phyloP scores from a whole-genome alignment of 352 stramenopile species.

The Pythium sukuiense region DNA sequence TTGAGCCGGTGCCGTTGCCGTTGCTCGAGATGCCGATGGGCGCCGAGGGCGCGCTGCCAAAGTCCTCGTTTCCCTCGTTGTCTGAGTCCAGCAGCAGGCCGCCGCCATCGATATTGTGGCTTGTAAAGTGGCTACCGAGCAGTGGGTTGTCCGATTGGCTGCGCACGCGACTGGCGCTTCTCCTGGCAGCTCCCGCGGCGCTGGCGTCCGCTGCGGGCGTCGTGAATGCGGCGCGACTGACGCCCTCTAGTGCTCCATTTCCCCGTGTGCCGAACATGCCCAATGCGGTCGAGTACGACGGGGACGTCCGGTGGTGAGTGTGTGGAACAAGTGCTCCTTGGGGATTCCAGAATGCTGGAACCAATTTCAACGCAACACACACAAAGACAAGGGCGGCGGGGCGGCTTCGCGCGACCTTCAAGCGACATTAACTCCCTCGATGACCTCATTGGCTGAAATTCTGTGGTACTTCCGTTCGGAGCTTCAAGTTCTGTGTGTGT shows the following conservation, averaged over 20 bases:
- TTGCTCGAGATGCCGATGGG: conserved; percentile 11
- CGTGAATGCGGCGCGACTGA: no score
- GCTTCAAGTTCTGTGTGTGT: conserved; percentile 23
- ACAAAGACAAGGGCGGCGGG: conserved; percentile 27
- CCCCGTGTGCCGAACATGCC: conserved; percentile 20
- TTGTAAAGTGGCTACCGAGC: neutral
- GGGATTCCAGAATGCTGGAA: conserved; percentile 5
- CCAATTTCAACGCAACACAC: conserved; percentile 14
- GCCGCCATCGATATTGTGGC: neutral
- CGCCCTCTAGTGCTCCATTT: neutral
- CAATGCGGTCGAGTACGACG: conserved; percentile 1
- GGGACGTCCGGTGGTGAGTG: neutral
- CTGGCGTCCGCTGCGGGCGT: neutral
- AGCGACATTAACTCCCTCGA: neutral
- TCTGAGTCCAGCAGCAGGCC: conserved; percentile 23
- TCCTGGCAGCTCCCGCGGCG: conserved; percentile 5
- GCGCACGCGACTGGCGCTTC: conserved; percentile 11
- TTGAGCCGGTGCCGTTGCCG: neutral
- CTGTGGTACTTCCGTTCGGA: neutral
- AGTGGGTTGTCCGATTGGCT: conserved; percentile 30
- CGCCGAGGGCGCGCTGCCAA: conserved; percentile 3
- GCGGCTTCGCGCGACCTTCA: conserved; percentile 24
- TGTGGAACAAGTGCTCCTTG: conserved; percentile 2
- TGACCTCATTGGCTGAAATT: conserved; percentile 27
- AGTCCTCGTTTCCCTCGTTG: conserved; percentile 6